These are phyloP conservation scores for Aspergillus cristatus DNA, from an alignment of 495 filamentous ascomycete species.

Conservation along the genomic window DNA sequence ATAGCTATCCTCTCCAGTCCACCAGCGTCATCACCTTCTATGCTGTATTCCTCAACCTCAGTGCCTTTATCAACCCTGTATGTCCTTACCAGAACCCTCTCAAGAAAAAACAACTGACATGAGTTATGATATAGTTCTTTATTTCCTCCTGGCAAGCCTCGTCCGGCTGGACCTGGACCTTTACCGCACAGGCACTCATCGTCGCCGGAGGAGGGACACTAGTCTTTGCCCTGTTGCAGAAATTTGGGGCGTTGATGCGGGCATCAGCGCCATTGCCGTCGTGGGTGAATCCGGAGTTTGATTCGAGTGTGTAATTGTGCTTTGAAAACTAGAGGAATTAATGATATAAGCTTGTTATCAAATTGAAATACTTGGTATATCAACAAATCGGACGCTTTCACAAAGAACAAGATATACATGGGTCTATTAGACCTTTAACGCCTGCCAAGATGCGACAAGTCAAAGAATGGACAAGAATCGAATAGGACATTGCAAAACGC, in stretches of 20 bases:
- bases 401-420: too few relatives aligned
- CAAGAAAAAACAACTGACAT: conserved; percentile 2
- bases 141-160: conserved; percentile 45
- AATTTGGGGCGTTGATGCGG: conserved; percentile 31
- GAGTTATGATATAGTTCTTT: conserved; percentile 36
- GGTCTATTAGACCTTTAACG: too few relatives aligned
- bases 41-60: conserved; percentile 49
- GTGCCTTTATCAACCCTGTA: conserved; percentile 39
- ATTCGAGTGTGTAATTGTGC: conserved; percentile 6
- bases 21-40: conserved; percentile 55
- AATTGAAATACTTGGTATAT: too few relatives aligned
- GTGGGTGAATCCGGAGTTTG: conserved; percentile 39
- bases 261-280: conserved; percentile 18
- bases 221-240: conserved; percentile 34
- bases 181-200: conserved; percentile 46
- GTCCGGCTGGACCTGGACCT: conserved; percentile 49
- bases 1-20: conserved; percentile 48
- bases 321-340: too few relatives aligned
- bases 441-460: too few relatives aligned
- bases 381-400: too few relatives aligned
- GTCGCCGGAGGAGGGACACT: conserved; percentile 32
- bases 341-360: too few relatives aligned
- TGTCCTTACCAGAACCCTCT: conserved; percentile 6
- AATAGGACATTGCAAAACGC: too few relatives aligned
- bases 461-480: too few relatives aligned